Evolutionary conservation across 208 protist species (phyloP).

Genomic region (Wallacemonas collosoma): DNA sequence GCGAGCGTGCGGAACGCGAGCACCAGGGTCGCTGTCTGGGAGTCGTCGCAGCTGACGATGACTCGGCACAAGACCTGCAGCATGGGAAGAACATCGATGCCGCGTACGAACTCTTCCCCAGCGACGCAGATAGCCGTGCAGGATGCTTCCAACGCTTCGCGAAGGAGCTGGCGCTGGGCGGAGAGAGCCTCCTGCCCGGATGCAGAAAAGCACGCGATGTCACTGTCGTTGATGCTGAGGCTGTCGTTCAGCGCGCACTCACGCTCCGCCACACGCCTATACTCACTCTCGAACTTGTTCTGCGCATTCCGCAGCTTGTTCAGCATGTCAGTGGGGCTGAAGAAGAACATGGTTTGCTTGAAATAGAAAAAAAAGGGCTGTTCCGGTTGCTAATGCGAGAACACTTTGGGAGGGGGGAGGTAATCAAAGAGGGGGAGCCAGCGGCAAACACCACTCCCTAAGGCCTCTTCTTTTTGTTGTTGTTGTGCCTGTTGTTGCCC

Average conservation of each 20-base stretch:
- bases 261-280: neutral
- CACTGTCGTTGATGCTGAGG: neutral
- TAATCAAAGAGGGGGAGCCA: too few species aligned
- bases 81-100: conserved; percentile 30
- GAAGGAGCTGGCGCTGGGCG: conserved; percentile 26
- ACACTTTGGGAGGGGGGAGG: too few species aligned
- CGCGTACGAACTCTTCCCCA: conserved; percentile 40
- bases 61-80: conserved; percentile 31
- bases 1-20: conserved; percentile 50
- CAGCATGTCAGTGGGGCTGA: conserved; percentile 6
- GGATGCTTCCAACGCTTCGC: conserved; percentile 4
- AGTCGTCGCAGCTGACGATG: conserved; percentile 25
- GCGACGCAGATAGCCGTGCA: conserved; percentile 50
- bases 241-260: neutral
- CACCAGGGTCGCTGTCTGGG: conserved; percentile 19
- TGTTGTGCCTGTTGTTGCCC: too few species aligned
- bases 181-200: conserved; percentile 13
- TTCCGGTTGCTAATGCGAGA: too few species aligned
- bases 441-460: too few species aligned
- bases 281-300: neutral
- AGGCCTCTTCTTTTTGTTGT: too few species aligned
- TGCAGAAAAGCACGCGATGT: neutral
- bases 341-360: neutral
- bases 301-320: conserved; percentile 5
- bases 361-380: neutral